phyloP scores from a whole-genome alignment of 2,329 filamentous ascomycete genomes.

The Aspergillus pseudotamarii region DNA sequence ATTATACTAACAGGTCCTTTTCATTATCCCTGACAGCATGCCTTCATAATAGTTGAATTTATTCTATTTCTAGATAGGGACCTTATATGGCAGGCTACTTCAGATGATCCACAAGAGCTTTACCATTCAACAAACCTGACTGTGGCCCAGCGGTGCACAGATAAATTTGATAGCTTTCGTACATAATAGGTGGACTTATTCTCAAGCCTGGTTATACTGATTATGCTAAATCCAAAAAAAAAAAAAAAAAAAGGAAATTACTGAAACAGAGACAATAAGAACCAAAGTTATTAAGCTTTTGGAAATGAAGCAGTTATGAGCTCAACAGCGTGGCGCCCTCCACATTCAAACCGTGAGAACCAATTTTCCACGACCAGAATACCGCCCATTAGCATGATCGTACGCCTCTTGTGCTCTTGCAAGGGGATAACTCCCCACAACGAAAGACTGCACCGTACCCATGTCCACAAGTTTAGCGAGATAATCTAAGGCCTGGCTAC shows the following conservation, averaged over 20 bases:
- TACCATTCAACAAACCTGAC: too few relatives aligned
- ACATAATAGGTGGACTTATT: too few relatives aligned
- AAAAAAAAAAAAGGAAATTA: too few relatives aligned
- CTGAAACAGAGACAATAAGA: too few relatives aligned
- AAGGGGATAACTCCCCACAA: slow-evolving; percentile 6
- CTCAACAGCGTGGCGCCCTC: not conserved
- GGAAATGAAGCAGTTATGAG: not conserved
- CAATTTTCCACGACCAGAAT: slow-evolving; percentile 14
- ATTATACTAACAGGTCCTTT: not conserved
- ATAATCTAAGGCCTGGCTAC: not conserved
- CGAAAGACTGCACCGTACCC: slow-evolving; percentile 9
- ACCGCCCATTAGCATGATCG: slow-evolving; percentile 11
- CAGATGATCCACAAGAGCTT: too few relatives aligned
- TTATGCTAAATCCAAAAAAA: too few relatives aligned
- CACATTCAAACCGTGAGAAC: slow-evolving; percentile 5
- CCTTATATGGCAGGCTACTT: too few relatives aligned
- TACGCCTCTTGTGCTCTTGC: slow-evolving; percentile 12
- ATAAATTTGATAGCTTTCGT: too few relatives aligned
- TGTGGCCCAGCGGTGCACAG: too few relatives aligned
- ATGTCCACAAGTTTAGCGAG: slow-evolving; percentile 5
- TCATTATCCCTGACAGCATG: not conserved
- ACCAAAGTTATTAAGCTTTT: not conserved
- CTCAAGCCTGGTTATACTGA: too few relatives aligned
- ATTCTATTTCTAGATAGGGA: not conserved
- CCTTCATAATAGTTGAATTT: not conserved